Percentiles rank a stretch among this genome's conserved stretches.
Conservation (phyloP, 1,139 yeast species). For the Diutina catenulata region DNA sequence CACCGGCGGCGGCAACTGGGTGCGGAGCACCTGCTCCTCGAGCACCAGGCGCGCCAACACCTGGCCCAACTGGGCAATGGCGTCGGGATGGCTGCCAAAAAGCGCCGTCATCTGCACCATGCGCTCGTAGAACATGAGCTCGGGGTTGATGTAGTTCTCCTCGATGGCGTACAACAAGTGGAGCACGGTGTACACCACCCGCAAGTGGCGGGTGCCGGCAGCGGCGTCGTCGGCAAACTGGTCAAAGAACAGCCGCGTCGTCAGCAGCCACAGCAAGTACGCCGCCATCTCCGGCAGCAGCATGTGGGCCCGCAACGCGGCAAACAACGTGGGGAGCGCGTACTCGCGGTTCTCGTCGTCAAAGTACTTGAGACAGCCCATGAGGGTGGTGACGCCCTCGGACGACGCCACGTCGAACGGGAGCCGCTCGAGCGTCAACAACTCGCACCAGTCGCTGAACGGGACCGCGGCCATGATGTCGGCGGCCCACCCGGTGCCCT, state of each 20-base stretch:
- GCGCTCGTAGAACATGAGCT: constrained; percentile 36
- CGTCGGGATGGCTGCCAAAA: constrained; percentile 25
- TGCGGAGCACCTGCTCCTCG: constrained; percentile 46
- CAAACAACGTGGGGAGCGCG: constrained; percentile 23
- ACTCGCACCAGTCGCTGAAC: constrained; percentile 32
- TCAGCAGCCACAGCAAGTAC: constrained; percentile 9
- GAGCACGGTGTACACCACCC: constrained; percentile 19
- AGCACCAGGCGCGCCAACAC: constrained; percentile 37
- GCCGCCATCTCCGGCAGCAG: neutral
- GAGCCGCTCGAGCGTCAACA: constrained; percentile 33
- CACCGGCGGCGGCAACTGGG: constrained; percentile 33
- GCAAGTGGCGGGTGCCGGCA: constrained; percentile 22
- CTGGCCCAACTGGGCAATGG: constrained; percentile 20
- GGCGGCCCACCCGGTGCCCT: constrained; percentile 39
- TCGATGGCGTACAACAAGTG: constrained; percentile 35
- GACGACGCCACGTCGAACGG: constrained; percentile 54
- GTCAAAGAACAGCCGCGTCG: constrained; percentile 16
- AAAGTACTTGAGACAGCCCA: constrained; percentile 42
- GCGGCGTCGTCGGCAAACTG: constrained; percentile 17
- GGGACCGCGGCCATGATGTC: constrained; percentile 28
- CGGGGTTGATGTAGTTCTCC: constrained; percentile 43
- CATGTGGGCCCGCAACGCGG: constrained; percentile 1
- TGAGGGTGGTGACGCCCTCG: constrained; percentile 39
- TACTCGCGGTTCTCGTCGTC: constrained; percentile 45
- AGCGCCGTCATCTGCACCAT: constrained; percentile 32